These are phyloP conservation scores for Salinomyces thailandicus DNA, from an alignment of 2,329 filamentous ascomycete genomes.

Conservation along the genomic window DNA sequence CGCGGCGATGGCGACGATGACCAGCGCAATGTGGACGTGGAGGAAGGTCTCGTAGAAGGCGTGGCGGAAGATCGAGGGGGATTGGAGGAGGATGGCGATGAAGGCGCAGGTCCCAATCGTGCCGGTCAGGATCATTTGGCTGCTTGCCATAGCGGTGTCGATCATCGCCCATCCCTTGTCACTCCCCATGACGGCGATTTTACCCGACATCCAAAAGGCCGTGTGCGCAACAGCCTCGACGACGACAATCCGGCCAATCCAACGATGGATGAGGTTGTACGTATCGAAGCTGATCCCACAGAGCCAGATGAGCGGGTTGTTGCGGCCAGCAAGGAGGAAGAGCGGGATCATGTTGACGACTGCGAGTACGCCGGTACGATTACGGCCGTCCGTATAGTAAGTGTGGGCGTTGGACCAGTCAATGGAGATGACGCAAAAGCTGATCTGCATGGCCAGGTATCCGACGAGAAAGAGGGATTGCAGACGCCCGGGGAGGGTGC, in stretches of 20 bases:
- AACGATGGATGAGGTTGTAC: conserved; percentile 71
- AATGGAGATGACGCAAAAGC: conserved; percentile 45
- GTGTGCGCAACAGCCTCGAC: conserved; percentile 59
- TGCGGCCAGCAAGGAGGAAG: conserved; percentile 44
- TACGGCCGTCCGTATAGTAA: conserved; percentile 58
- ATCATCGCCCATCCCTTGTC: conserved; percentile 42
- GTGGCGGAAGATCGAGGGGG: conserved; percentile 60
- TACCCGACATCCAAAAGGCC: conserved; percentile 45
- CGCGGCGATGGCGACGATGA: conserved; percentile 49
- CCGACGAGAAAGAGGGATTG: conserved; percentile 38
- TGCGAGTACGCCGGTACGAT: conserved; percentile 59
- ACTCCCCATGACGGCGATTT: conserved; percentile 28
- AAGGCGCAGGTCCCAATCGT: conserved; percentile 53
- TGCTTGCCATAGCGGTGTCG: conserved; percentile 27
- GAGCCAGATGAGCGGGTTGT: conserved; percentile 65
- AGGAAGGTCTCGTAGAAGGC: conserved; percentile 74
- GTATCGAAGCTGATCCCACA: conserved; percentile 70
- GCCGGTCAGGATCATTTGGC: conserved; percentile 48
- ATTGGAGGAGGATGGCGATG: conserved; percentile 54
- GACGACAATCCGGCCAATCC: conserved; percentile 66
- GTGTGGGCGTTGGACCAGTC: conserved; percentile 49
- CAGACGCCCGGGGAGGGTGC: conserved; percentile 39
- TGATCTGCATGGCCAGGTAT: conserved; percentile 40
- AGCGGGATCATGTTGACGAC: conserved; percentile 71
- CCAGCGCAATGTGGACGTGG: conserved; percentile 57